Conservation (phyloP, 805 yeast species). For the Isabelozyma pseudorhagii region DNA sequence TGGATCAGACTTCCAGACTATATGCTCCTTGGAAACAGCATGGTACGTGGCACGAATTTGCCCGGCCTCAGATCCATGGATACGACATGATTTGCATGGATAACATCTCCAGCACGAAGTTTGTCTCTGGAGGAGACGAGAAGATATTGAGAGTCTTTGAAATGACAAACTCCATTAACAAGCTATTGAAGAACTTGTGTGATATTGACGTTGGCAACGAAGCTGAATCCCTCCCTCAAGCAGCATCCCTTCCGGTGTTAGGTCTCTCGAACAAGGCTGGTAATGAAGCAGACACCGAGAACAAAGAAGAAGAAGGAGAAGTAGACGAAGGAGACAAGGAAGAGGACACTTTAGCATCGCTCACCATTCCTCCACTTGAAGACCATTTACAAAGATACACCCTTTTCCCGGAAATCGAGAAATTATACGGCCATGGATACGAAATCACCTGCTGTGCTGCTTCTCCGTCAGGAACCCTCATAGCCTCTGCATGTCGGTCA, state of each 20-base stretch:
- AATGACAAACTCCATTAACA: constrained; percentile 76
- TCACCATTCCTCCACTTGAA: constrained; percentile 73
- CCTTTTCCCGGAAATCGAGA: constrained; percentile 92
- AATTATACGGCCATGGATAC: constrained; percentile 95
- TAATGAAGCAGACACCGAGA: constrained; percentile 40
- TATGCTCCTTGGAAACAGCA: constrained; percentile 59
- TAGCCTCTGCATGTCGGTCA: constrained; percentile 92
- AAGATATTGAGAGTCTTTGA: constrained; percentile 86
- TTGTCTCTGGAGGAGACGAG: constrained; percentile 95
- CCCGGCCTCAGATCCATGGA: constrained; percentile 98
- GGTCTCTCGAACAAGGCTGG: constrained; percentile 92
- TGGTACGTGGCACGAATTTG: constrained; percentile 80
- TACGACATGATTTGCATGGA: constrained; percentile 88
- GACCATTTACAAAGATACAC: constrained; percentile 90
- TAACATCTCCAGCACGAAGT: constrained; percentile 55
- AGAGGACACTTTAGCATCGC: constrained; percentile 44
- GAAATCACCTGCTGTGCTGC: constrained; percentile 81
- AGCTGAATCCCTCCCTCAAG: constrained; percentile 55
- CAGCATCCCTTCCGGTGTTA: constrained; percentile 88
- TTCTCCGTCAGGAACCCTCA: constrained; percentile 55
- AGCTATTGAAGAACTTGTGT: constrained; percentile 54
- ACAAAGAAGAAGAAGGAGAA: constrained; percentile 32
- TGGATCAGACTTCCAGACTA: constrained; percentile 91
- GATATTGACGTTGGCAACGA: constrained; percentile 32
- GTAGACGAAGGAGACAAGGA: constrained; percentile 33